Conservation (phyloP, 2,329 filamentous ascomycete genomes). For the Colletotrichum agaves region DNA sequence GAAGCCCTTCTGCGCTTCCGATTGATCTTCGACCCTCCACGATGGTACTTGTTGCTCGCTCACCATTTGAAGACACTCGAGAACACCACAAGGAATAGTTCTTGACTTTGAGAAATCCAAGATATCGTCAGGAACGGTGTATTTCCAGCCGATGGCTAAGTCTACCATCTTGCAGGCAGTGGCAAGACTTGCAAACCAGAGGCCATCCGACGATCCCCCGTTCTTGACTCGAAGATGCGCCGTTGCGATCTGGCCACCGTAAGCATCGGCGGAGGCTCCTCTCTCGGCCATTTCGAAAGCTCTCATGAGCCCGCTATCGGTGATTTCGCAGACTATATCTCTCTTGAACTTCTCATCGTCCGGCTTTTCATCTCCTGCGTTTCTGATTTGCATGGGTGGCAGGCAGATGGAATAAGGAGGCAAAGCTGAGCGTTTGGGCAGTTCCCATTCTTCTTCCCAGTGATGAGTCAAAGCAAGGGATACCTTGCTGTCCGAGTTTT, state of each 20-base stretch:
- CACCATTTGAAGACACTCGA: not conserved
- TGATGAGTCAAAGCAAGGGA: not conserved
- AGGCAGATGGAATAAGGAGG: conserved; percentile 1
- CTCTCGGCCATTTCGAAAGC: not conserved
- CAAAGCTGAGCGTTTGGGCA: not conserved
- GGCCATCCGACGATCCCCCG: not conserved
- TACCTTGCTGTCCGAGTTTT: not conserved
- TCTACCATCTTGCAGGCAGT: not conserved
- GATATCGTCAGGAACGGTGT: not conserved
- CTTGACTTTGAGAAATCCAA: not conserved
- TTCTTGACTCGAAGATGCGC: not conserved
- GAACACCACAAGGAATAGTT: not conserved
- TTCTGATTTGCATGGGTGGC: not conserved
- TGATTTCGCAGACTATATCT: not conserved
- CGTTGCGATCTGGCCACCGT: not conserved
- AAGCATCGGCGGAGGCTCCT: not conserved
- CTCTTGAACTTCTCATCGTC: not conserved
- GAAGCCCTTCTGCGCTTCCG: not conserved
- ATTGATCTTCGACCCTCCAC: not conserved
- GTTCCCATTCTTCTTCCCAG: not conserved
- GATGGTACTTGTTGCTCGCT: not conserved
- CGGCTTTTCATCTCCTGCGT: not conserved
- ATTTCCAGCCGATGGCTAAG: not conserved
- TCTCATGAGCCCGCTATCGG: not conserved
- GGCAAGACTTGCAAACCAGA: not conserved